Percentiles rank a stretch among this genome's conserved stretches.
phyloP scores from a whole-genome alignment of 495 filamentous ascomycete species.

The Darksidea phi region DNA sequence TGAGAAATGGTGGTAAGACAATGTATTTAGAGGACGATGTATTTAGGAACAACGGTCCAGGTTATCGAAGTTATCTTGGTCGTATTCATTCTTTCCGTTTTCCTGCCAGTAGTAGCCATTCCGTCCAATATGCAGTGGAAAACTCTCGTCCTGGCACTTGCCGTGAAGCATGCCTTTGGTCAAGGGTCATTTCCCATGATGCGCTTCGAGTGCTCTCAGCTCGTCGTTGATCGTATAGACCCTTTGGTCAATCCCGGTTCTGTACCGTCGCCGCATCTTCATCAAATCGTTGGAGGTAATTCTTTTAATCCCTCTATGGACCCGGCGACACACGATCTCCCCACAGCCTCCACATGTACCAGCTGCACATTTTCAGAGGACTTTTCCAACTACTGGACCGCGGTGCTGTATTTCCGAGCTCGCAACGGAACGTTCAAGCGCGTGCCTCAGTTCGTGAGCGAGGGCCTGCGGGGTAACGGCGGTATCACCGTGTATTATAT shows the following conservation, averaged over 20 bases:
- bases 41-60: constrained; percentile 14
- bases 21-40: too few species aligned
- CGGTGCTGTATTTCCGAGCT: constrained; percentile 28
- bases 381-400: constrained; percentile 36
- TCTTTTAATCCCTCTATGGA: constrained; percentile 31
- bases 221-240: constrained; percentile 30
- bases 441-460: constrained; percentile 20
- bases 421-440: constrained; percentile 34
- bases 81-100: not conserved
- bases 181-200: constrained; percentile 16
- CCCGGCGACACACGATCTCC: constrained; percentile 21
- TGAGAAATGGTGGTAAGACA: not conserved
- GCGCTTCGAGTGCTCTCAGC: constrained; percentile 33
- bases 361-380: constrained; percentile 30
- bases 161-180: constrained; percentile 9
- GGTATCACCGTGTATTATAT: constrained; percentile 35
- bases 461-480: constrained; percentile 15
- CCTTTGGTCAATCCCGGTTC: constrained; percentile 30
- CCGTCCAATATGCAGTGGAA: constrained; percentile 25
- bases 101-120: not conserved
- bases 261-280: constrained; percentile 29
- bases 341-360: constrained; percentile 26
- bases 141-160: constrained; percentile 13
- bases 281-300: constrained; percentile 34
- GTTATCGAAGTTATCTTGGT: not conserved